Percentiles rank a stretch among this genome's conserved stretches.
These are phyloP conservation scores for Steccherinum ochraceum DNA, from an alignment of 768 basidiomycete species.

Conservation along the genomic window DNA sequence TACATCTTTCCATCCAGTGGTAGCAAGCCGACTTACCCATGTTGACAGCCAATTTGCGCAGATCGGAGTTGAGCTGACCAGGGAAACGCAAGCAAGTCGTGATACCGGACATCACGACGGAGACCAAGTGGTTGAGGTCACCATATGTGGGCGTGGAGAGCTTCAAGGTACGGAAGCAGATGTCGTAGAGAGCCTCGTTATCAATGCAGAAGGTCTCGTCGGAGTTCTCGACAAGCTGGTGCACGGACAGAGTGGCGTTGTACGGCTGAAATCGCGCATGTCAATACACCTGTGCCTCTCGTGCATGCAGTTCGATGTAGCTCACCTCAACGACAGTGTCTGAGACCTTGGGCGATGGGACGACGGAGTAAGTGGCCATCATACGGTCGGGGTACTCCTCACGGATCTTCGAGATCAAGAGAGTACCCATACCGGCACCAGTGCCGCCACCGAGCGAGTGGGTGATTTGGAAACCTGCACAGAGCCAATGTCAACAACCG, in stretches of 20 bases:
- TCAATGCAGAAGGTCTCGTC: slow-evolving; percentile 99
- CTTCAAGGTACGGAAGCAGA: slow-evolving; percentile 98
- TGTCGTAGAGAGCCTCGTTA: slow-evolving; percentile 98
- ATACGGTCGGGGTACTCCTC: slow-evolving; percentile 99
- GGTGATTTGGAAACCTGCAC: slow-evolving; percentile 92
- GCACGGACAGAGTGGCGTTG: slow-evolving; percentile 97
- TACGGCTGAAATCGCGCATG: slow-evolving; percentile 64
- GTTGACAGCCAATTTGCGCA: slow-evolving; percentile 98
- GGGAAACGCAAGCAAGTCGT: slow-evolving; percentile 99
- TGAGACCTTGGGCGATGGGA: slow-evolving; percentile 94
- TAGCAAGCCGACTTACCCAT: slow-evolving; percentile 60
- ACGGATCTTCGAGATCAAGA: slow-evolving; percentile 97
- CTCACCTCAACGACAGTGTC: slow-evolving; percentile 94
- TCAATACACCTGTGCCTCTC: neutral
- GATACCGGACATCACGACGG: slow-evolving; percentile 97
- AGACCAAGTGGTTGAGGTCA: slow-evolving; percentile 97
- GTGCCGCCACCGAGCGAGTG: slow-evolving; percentile 99
- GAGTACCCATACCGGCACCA: slow-evolving; percentile 99
- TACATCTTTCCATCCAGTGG: neutral
- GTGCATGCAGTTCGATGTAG: slow-evolving; percentile 1
- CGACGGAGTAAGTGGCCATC: slow-evolving; percentile 99
- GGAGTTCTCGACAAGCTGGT: slow-evolving; percentile 99
- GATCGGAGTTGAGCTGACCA: slow-evolving; percentile 98
- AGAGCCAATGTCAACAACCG: slow-evolving; percentile 8
- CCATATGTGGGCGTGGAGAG: slow-evolving; percentile 93